Evolutionary conservation across 1,284 basidiomycete genomes (phyloP).

Genomic region (Cutaneotrichosporon daszewskae): DNA sequence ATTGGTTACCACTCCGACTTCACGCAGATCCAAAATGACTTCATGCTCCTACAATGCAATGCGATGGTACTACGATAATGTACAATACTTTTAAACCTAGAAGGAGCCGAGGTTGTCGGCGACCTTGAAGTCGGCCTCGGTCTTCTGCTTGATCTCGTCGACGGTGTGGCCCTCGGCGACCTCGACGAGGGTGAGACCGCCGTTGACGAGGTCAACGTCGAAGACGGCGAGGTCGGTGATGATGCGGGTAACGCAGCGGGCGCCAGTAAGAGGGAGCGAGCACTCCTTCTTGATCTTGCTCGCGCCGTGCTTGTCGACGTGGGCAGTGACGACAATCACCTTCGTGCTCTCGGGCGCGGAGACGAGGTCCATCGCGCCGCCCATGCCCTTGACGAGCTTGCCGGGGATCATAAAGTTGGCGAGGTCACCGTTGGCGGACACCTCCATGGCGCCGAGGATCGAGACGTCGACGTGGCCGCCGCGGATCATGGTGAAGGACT

Average conservation of each 20-base stretch:
- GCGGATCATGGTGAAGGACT: conserved; percentile 83
- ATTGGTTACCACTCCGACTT: too few species aligned
- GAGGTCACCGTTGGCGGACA: conserved; percentile 85
- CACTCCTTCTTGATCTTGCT: conserved; percentile 82
- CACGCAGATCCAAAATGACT: too few species aligned
- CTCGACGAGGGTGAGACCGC: conserved; percentile 69
- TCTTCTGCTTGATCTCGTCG: conserved; percentile 79
- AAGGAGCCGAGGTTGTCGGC: conserved; percentile 45
- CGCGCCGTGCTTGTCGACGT: conserved; percentile 80
- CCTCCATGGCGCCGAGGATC: conserved; percentile 87
- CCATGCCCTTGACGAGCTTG: conserved; percentile 85
- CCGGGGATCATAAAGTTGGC: conserved; percentile 97
- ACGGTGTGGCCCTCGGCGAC: conserved; percentile 74
- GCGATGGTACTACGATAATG: too few species aligned
- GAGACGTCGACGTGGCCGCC: conserved; percentile 93
- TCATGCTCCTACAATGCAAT: too few species aligned
- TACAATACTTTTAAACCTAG: too few species aligned
- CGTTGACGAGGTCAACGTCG: conserved; percentile 66
- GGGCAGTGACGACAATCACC: conserved; percentile 29
- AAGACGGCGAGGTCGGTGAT: conserved; percentile 90
- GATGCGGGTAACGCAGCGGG: conserved; percentile 76
- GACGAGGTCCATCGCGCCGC: conserved; percentile 93
- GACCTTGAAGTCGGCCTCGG: conserved; percentile 65
- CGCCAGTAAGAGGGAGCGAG: conserved; percentile 79
- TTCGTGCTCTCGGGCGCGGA: conserved; percentile 83